Conservation (phyloP, 73 alveolate genomes). For the Paramecium sonneborni region DNA sequence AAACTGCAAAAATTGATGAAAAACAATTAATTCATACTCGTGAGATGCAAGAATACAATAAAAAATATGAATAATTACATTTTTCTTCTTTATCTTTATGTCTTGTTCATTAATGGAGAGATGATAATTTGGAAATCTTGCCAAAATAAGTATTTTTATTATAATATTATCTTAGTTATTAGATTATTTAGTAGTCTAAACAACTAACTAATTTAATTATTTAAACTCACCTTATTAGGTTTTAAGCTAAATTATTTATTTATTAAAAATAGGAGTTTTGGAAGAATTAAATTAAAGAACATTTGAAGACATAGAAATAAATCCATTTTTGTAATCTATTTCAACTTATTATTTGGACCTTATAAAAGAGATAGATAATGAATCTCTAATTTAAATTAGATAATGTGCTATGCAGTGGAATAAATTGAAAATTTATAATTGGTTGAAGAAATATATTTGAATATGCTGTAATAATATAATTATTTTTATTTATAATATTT, state of each 20-base stretch:
- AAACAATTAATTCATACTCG: no score
- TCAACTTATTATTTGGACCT: no score
- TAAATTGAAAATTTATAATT: no score
- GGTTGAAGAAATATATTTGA: no score
- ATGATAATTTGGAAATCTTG: not conserved
- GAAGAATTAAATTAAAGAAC: not conserved
- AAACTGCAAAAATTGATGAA: no score
- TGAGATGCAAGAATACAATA: no score
- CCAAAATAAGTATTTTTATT: not conserved
- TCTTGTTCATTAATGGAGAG: not conserved
- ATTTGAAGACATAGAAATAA: not conserved
- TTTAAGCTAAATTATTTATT: not conserved
- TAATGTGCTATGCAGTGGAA: no score
- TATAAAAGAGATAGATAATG: no score
- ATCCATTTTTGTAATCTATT: no score
- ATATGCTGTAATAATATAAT: no score
- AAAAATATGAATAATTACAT: not conserved
- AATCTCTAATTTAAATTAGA: no score
- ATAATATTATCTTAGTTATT: not conserved
- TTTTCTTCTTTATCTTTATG: not conserved
- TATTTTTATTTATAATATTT: no score
- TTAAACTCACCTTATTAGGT: not conserved
- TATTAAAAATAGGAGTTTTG: not conserved
- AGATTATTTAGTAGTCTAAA: constrained; percentile 4
- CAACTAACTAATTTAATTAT: not conserved